Evolutionary conservation across 75 land plant genomes (phyloP), one percentile per base, ranked within the genome.

Genomic region (Cupressus sempervirens): DNA sequence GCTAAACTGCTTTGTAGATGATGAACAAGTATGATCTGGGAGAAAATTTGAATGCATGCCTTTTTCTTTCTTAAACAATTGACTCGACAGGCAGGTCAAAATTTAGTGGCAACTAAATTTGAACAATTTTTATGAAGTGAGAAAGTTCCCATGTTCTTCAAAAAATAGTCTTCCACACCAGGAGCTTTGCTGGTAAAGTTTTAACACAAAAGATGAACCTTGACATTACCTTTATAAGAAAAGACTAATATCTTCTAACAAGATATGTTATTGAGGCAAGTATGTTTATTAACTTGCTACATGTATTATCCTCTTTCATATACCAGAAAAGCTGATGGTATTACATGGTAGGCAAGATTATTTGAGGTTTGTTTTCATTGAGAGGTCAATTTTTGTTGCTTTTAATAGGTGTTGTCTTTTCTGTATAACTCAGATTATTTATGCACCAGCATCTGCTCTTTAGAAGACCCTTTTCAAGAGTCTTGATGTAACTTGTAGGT

Each of bases 401-500:
- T 7, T 14, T 34, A 36, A 34, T 74, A 74, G 18, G 76, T 74
- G 76, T 74, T 4, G 15, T 74, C 14, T 75, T 35, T 75, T 75
- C 16, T 16, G 20, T 76, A 7, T 23, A 40, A 76, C 38, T 18
- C 41, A 76, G 18, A 76, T 76, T 76, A 76, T 2, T 38, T 76
- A 38, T 40, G 45, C n/a, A 40, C n/a, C 41, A 40, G 9, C 8
- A 18, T 76, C n/a, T 76, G 7, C 40, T 76, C 40, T 3, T 32
- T 9, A 40, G 18, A 40, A 7, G 7, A 38, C 76, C 38, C 6
- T 76, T 76, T 38, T 20, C 23, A 20, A 76, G 43, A 23, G 20
- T 8, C 43, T 62, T 79, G 83, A 46, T 53, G 13, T 86, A n/a
- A 76, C 84, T 74, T 89, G 36, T 85, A 96, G 99, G 99, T 67